phyloP scores from a whole-genome alignment of 805 yeast species.

The Metschnikowia similis region DNA sequence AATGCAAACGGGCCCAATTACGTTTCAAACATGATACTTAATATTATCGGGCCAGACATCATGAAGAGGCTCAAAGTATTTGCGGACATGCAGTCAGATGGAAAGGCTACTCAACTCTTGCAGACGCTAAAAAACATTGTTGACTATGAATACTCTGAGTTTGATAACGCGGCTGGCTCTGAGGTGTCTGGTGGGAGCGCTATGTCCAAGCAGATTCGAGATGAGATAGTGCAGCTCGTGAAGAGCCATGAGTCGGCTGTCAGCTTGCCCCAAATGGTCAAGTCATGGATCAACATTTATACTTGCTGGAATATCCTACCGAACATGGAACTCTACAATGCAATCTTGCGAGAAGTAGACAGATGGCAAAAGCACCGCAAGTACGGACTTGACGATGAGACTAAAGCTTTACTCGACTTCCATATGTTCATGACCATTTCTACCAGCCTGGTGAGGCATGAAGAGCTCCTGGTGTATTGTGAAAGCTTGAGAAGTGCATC shows the following conservation, averaged over 20 bases:
- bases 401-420: conserved; percentile 11
- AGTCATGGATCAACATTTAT: conserved; percentile 8
- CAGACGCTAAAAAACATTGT: conserved; percentile 5
- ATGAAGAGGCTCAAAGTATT: conserved; percentile 3
- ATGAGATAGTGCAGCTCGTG: conserved; percentile 4
- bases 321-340: background rate
- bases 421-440: conserved; percentile 7
- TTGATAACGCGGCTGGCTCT: background rate
- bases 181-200: background rate
- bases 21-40: conserved; percentile 13
- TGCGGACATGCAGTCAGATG: background rate
- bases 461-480: background rate
- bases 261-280: background rate
- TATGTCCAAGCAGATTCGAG: conserved; percentile 2
- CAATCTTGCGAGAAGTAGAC: conserved; percentile 4
- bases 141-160: conserved; percentile 9
- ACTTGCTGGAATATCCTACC: conserved; percentile 3
- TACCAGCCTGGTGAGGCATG: conserved; percentile 5
- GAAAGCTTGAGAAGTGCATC: background rate
- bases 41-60: conserved; percentile 11
- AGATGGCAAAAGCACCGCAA: conserved; percentile 5
- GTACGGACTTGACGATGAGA: conserved; percentile 9
- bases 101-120: conserved; percentile 5
- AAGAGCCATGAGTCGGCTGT: background rate
- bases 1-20: conserved; percentile 9